Conservation (phyloP, 768 basidiomycete species). For the Leucosporidium creatinivorum region DNA sequence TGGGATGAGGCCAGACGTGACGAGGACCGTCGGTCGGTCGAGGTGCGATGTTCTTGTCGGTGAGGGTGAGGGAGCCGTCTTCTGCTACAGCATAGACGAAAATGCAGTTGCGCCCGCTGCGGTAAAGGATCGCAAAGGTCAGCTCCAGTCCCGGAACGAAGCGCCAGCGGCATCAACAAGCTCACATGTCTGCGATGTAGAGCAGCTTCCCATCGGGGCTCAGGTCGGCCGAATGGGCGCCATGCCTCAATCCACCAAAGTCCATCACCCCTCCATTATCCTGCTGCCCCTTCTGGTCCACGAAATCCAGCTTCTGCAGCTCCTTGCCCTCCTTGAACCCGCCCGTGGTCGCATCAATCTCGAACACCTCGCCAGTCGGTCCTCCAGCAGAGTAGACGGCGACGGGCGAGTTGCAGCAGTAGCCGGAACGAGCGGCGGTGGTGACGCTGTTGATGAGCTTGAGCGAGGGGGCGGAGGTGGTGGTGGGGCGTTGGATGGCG, state of each 20-base stretch:
- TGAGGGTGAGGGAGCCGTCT: slow-evolving; percentile 16
- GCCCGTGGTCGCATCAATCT: slow-evolving; percentile 27
- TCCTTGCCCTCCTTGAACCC: slow-evolving; percentile 6
- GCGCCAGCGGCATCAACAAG: neutral
- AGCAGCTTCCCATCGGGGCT: slow-evolving; percentile 36
- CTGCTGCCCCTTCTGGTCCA: slow-evolving; percentile 5
- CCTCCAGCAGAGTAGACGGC: slow-evolving; percentile 37
- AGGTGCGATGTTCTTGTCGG: slow-evolving; percentile 31
- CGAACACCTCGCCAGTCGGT: slow-evolving; percentile 35
- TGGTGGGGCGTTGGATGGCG: slow-evolving; percentile 4
- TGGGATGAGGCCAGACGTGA: slow-evolving; percentile 38
- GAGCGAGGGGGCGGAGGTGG: slow-evolving; percentile 14
- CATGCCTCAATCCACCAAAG: slow-evolving; percentile 38
- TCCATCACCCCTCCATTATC: slow-evolving; percentile 32
- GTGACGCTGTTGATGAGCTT: slow-evolving; percentile 24
- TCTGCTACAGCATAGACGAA: slow-evolving; percentile 26
- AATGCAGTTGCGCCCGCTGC: slow-evolving; percentile 37
- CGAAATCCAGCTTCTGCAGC: slow-evolving; percentile 26
- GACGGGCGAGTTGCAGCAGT: slow-evolving; percentile 30
- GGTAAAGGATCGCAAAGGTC: neutral
- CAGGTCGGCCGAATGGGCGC: slow-evolving; percentile 36
- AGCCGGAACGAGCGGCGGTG: slow-evolving; percentile 35
- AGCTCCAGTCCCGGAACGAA: neutral
- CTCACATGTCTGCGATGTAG: slow-evolving; percentile 39
- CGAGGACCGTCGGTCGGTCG: slow-evolving; percentile 36